Percentiles rank a stretch among this genome's conserved stretches.
Evolutionary conservation across 768 basidiomycete species (phyloP).

Genomic region (Rhizopogon vulgaris): DNA sequence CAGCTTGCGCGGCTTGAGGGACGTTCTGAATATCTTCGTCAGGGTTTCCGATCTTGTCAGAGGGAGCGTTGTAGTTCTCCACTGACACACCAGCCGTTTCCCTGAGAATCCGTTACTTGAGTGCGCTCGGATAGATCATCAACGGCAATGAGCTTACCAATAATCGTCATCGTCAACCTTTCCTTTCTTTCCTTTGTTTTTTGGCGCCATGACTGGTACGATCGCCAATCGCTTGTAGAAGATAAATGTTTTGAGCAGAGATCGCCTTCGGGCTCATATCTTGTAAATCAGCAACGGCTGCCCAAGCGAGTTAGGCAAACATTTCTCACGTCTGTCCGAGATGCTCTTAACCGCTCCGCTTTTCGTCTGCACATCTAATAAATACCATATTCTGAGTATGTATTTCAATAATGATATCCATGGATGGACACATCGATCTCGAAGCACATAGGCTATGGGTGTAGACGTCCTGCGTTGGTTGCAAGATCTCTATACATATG

Average conservation of each 20-base stretch:
- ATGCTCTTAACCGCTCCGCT: too few relatives aligned
- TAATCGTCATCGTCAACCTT: conserved; percentile 77
- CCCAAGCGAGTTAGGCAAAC: not conserved
- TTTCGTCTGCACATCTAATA: too few relatives aligned
- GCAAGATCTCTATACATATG: conserved; percentile 22
- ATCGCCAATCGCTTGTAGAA: not conserved
- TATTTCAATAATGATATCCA: too few relatives aligned
- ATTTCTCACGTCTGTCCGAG: not conserved
- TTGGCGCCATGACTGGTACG: conserved; percentile 36
- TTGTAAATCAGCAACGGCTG: not conserved
- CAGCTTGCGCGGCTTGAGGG: conserved; percentile 39
- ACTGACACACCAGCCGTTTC: conserved; percentile 59
- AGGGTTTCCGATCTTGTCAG: conserved; percentile 26
- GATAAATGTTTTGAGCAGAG: not conserved
- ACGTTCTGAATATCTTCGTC: conserved; percentile 39
- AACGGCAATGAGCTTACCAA: conserved; percentile 46
- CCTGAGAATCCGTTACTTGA: conserved; percentile 32
- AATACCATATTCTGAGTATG: too few relatives aligned
- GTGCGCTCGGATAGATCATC: conserved; percentile 12
- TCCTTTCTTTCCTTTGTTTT: conserved; percentile 82
- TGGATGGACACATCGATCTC: too few relatives aligned
- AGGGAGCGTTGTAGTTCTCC: conserved; percentile 31
- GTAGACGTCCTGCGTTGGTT: conserved; percentile 19
- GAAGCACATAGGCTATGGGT: too few relatives aligned
- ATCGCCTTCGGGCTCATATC: not conserved